Percentiles rank a stretch among this genome's conserved stretches.
phyloP scores from a whole-genome alignment of 192 early-diverging fungal genomes.

The Kickxella alabastrina region DNA sequence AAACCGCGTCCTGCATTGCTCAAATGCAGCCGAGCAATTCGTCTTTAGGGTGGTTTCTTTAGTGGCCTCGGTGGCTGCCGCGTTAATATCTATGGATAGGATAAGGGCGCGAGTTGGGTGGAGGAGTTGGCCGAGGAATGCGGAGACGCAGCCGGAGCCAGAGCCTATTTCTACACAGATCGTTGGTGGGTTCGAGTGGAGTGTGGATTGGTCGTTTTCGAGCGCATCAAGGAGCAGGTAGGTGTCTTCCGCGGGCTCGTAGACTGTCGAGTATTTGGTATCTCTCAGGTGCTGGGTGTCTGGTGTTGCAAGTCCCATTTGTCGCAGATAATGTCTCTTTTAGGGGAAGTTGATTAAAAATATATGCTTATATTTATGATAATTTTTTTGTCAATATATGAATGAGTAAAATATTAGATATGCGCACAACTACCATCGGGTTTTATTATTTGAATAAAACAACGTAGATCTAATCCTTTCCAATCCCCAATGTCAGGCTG shows the following conservation, averaged over 20 bases:
- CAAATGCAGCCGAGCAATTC: constrained; percentile 40
- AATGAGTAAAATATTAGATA: too few relatives aligned
- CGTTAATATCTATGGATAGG: constrained; percentile 82
- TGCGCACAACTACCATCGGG: too few relatives aligned
- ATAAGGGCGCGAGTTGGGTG: constrained; percentile 20
- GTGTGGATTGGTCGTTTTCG: constrained; percentile 62
- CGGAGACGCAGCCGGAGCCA: constrained; percentile 78
- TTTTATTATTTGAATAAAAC: too few relatives aligned
- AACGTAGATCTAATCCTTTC: constrained; percentile 1
- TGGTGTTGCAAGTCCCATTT: constrained; percentile 66
- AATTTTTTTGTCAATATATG: too few relatives aligned
- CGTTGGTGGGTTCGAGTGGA: constrained; percentile 56
- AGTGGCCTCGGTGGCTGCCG: constrained; percentile 65
- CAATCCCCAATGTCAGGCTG: too few relatives aligned
- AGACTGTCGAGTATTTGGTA: constrained; percentile 66
- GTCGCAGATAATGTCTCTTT: background rate
- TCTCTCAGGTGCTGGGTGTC: constrained; percentile 66
- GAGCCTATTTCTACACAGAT: constrained; percentile 88
- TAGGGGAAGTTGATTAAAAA: too few relatives aligned
- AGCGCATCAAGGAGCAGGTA: constrained; percentile 90
- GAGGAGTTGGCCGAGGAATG: constrained; percentile 61
- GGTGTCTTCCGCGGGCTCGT: constrained; percentile 93
- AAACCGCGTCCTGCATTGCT: constrained; percentile 65
- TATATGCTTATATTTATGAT: background rate
- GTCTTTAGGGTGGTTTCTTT: constrained; percentile 59